These are phyloP conservation scores for Cutaneotrichosporon daszewskae DNA, from an alignment of 1,284 basidiomycete species.

Conservation along the genomic window DNA sequence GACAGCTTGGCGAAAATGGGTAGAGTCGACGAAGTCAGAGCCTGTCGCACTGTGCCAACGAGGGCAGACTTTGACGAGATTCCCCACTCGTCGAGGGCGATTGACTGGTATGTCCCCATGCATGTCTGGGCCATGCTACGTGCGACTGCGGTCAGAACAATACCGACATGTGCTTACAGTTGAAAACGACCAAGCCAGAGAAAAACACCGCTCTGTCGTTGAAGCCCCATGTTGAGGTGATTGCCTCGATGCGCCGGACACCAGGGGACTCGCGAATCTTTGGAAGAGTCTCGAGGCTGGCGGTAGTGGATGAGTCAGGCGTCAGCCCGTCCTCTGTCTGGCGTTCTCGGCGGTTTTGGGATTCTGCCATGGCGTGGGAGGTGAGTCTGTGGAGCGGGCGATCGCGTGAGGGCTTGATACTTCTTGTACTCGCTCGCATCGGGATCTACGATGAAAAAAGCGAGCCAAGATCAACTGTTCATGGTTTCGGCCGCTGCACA, in stretches of 20 bases:
- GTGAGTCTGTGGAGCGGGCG: too few species aligned
- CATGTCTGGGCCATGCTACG: constrained; percentile 2
- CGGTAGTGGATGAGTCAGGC: too few species aligned
- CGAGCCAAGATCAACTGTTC: too few species aligned
- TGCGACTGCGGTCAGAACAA: neutral
- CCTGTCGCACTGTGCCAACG: constrained; percentile 37
- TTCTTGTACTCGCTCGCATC: too few species aligned
- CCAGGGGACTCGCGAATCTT: constrained; percentile 16
- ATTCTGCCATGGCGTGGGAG: too few species aligned
- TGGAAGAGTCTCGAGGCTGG: neutral
- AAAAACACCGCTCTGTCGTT: constrained; percentile 6
- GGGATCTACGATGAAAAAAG: too few species aligned
- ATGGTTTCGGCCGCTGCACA: too few species aligned
- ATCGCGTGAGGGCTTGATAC: too few species aligned
- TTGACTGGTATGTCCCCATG: constrained; percentile 20
- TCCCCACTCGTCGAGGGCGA: constrained; percentile 20
- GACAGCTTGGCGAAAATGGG: constrained; percentile 40
- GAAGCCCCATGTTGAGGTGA: constrained; percentile 2
- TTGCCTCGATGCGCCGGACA: constrained; percentile 17
- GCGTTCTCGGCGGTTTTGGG: too few species aligned
- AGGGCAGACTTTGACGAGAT: constrained; percentile 32
- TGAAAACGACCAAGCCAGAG: constrained; percentile 8
- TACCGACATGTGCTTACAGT: constrained; percentile 3
- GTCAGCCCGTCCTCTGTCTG: too few species aligned
- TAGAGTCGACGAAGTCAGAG: constrained; percentile 36